Conservation (phyloP, 2,329 filamentous ascomycete species). For the Tetracladium maxilliforme region DNA sequence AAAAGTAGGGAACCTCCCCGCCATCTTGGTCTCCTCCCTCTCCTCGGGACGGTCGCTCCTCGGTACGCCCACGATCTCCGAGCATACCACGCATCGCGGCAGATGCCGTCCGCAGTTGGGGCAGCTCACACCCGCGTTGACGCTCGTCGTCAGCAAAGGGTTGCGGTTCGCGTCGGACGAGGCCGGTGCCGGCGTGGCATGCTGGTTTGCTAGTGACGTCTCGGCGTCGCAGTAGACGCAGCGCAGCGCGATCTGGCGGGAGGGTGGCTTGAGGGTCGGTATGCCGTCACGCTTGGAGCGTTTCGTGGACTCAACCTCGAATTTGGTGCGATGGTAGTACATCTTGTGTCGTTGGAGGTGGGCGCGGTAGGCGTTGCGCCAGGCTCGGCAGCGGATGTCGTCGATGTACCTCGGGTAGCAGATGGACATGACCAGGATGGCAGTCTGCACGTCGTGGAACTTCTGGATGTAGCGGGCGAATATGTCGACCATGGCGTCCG, state of each 20-base stretch:
- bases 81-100: constrained; percentile 51
- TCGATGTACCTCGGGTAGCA: constrained; percentile 64
- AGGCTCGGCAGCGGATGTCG: constrained; percentile 60
- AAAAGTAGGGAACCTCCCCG: constrained; percentile 48
- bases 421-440: constrained; percentile 59
- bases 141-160: constrained; percentile 39
- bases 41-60: constrained; percentile 42
- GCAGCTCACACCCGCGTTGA: constrained; percentile 47
- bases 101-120: constrained; percentile 53
- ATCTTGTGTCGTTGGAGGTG: constrained; percentile 59
- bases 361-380: constrained; percentile 58
- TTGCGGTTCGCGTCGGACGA: constrained; percentile 20
- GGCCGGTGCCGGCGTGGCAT: constrained; percentile 6
- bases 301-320: constrained; percentile 63
- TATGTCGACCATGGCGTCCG: constrained; percentile 57
- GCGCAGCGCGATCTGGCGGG: constrained; percentile 57
- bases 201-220: constrained; percentile 25
- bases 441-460: constrained; percentile 67
- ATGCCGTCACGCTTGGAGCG: constrained; percentile 49
- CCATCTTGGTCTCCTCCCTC: constrained; percentile 28
- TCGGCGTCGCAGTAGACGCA: constrained; percentile 63
- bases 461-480: constrained; percentile 63
- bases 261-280: constrained; percentile 48
- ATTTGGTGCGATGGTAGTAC: constrained; percentile 63
- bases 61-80: constrained; percentile 50